Base-by-base conservation (phyloP, 176 grass and related monocot species). In the Paspalum vaginatum region DNA sequence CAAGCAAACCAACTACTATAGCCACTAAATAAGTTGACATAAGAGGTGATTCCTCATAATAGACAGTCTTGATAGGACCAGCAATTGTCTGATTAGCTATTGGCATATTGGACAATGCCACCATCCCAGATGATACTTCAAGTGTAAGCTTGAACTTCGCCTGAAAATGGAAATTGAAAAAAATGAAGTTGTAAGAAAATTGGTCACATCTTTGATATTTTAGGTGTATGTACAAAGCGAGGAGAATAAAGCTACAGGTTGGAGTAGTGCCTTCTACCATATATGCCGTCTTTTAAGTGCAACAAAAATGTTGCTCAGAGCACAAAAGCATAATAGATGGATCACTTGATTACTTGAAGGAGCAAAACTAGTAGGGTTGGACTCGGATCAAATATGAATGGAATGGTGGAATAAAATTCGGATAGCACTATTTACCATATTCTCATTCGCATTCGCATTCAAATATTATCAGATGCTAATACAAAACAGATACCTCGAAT, bases 21-120 rank as follows among this genome's bases (percentile, higher is more conserved):
- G 90, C 95, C 47, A 98, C 92, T 67, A 98, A 88, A 68, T 98
- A 98, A 68, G 95, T 98, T 14, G 92, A 98, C 95, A 98, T 98
- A 74, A 91, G 85, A 45, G 95, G 92, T 12, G 95, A 93, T 77
- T 98, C 92, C 41, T 86, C 39, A 17, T 78, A 98, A 48, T 13
- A 62, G 12, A 94, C 6, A 26, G 81, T 95, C 78, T 91, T 93
- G 14, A 74, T 38, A 82, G 73, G 68, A 20, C 92, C 85, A 56
- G 52, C 27, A 55, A 75, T 11, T 65, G 85, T 91, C 66, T 91
- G 70, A 20, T 75, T 54, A 65, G 60, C 70, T 26, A 89, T 42
- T 38, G 89, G 92, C 95, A 98, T 98, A 79, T 94, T 94, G 47
- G 95, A 98, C 61, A 98, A 44, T 16, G 95, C 92, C 58, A 92